Base-by-base conservation (phyloP, 2,329 filamentous ascomycete genomes). In the Diplodia intermedia region DNA sequence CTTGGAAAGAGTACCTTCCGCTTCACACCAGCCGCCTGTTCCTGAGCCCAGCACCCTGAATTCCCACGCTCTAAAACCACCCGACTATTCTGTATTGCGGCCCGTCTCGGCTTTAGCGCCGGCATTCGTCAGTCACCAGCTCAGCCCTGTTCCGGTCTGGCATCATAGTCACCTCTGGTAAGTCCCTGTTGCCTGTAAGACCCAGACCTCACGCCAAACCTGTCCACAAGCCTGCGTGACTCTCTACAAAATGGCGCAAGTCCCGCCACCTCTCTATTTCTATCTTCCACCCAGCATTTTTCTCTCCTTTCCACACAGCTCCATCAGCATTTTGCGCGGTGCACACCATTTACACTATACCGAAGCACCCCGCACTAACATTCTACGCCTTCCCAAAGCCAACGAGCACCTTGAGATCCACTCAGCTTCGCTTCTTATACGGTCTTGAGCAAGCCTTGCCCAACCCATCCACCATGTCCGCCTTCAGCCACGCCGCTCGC, bases 401-500 rank as follows among this genome's bases (percentile, higher is more conserved):
- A 29, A 47, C 15, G 11, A 62, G 60, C 57, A 61, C 40, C 57
- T 52, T 62, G 43, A 36, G 33, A 29, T 50, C 57, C 33, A 15
- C 26, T 20, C 11, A 52, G n/a, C 29, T 33, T 38, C 23, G n/a
- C 11, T 18, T 31, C 23, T 23, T 47, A 8, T 38, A 26, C 15
- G 20, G 1, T 31, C 20, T 60, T 40, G 15, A 26, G n/a, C 56
- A 43, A 29, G 2, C 5, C 29, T 15, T 15, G 0, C 23, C 20
- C 55, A 61, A 33, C 31, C 15, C 57, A 31, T 2, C 15, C 20
- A 62, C 8, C 33, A 63, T 63, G 60, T 29, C 60, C 18, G 29
- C 23, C 29, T 33, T 63, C 29, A 18, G 60, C 6, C 29, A 52
- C 38, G 74, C 76, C 23, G 66, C 79, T 43, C 75, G 78, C 56